Base-by-base conservation (phyloP, 345 rosid species). In the Aethionema arabicum region DNA sequence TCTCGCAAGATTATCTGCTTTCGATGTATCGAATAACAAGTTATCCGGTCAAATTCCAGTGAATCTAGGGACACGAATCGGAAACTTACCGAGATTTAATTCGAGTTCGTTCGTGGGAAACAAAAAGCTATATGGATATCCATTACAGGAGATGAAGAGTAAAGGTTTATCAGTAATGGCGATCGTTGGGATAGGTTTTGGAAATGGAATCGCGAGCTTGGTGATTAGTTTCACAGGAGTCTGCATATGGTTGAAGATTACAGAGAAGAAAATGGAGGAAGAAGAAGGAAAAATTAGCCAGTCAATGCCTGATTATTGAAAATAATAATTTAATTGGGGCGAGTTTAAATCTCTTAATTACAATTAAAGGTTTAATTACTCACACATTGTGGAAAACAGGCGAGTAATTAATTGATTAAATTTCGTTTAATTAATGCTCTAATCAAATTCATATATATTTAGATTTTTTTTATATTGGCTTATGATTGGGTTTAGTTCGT, bases 111-210 rank as follows among this genome's bases (percentile, higher is more conserved):
- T 89, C 56, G 51, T 16, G 8, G 95, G 96, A 59, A 92, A 92
- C 27, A 87, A 86, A 74, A 89, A 73, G 61, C 81, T 92, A 72
- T 89, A 51, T 50, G 98, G 98, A 6, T 92, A 83, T 78, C 98
- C 98, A 52, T 74, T 92, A 63, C 78, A 84, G 12, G 89, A 85
- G 13, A 64, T 72, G 80, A 82, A 66, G 77, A 74, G 62, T 6
- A 84, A 72, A 62, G 93, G 96, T n/a, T 62, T 92, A 42, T 79
- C 98, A 0, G 72, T 92, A 36, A 50, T 86, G 75, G 88, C 98
- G 67, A 89, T 92, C 40, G 95, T 92, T 15, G 96, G 96, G 73
- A 92, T 92, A 66, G 98, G 98, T 11, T 76, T 92, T 11, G 98
- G 96, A 13, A 92, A 95, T 67, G 98, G 98, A 39, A 69, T 92